A percentile compares a stretch with the other conserved stretches of the same genome.
These are phyloP conservation scores for Psilocybe tampanensis DNA, from an alignment of 768 basidiomycete species.

Conservation along the genomic window DNA sequence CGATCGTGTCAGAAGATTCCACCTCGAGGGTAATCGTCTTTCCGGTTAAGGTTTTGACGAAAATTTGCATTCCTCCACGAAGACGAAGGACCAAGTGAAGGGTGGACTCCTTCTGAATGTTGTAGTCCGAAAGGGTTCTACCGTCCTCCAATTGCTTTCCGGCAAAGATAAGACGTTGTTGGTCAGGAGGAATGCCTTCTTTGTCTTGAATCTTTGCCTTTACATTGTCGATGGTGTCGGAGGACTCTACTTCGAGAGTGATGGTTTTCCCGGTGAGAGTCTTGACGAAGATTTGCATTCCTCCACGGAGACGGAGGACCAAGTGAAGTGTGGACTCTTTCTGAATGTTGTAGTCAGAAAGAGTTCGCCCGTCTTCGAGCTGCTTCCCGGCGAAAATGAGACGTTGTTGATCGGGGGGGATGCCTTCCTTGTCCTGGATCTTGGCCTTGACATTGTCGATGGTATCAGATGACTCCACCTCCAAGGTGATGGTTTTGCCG, in stretches of 20 bases:
- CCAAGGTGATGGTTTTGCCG: constrained; percentile 91
- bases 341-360: constrained; percentile 91
- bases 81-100: constrained; percentile 76
- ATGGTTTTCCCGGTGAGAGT: constrained; percentile 91
- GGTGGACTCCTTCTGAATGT: constrained; percentile 82
- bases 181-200: constrained; percentile 83
- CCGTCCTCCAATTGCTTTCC: constrained; percentile 96
- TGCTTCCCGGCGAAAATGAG: constrained; percentile 94
- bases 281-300: constrained; percentile 93
- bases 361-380: constrained; percentile 86
- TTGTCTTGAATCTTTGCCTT: constrained; percentile 84
- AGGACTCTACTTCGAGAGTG: constrained; percentile 90
- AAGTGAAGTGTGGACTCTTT: constrained; percentile 85
- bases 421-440: constrained; percentile 94
- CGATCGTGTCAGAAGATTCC: constrained; percentile 75
- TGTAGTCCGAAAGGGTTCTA: constrained; percentile 83
- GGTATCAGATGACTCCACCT: constrained; percentile 85
- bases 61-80: constrained; percentile 74
- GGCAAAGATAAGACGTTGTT: constrained; percentile 90
- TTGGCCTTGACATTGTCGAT: constrained; percentile 90
- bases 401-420: constrained; percentile 87
- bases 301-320: constrained; percentile 85
- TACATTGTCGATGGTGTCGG: constrained; percentile 92
- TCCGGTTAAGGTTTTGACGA: constrained; percentile 72
- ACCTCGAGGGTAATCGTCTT: constrained; percentile 80